Base-by-base conservation (phyloP, 139 green algal species). In the Volvox africanus region DNA sequence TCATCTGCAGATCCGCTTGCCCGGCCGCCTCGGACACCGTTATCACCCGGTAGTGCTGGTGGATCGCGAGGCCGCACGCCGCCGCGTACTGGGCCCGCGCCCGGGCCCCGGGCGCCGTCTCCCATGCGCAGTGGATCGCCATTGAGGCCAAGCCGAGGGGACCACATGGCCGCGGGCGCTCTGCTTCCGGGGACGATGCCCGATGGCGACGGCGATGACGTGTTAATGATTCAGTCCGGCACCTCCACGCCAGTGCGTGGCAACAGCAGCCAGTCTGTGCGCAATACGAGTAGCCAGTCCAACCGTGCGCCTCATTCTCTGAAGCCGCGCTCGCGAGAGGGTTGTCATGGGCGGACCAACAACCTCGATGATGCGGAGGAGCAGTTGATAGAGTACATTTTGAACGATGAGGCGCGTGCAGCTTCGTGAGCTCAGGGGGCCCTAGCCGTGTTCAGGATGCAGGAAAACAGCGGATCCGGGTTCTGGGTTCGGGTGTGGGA, bases 351-450 rank as follows among this genome's bases (percentile, higher is more conserved):
- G 5, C 61, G 28, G 82, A 0, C 17, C 33, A 0, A 69, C 16
- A 67, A 44, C 22, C 76, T 91, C 32, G 87, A 91, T 32, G 87
- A 85, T 19, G 87, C 75, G 33, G 87, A 91, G 76, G 87, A 91
- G 75, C 87, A 91, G 55, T 79, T 91, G 61, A 91, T 91, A 28
- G 87, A 91, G 87, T 91, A 91, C 87, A 91, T 91, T 77, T 61
- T 91, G 0, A 91, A 91, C 61, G 87, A 91, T 24, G 87, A 91
- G 76, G 76, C 33, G 76, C 76, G 76, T 11, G 87, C 87, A 20
- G 85, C 69, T 0, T 16, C 37, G 3, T 89, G 71, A 55, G 44
- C 44, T 55, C 44, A 55, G 44, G 44, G 44, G 44, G 44, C 44
- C 44, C 44, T 55, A 55, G 44, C 44, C 44, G 9, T 55, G 44